phyloP scores from a whole-genome alignment of 2,329 filamentous ascomycete species.

The Ophiostoma australiae region DNA sequence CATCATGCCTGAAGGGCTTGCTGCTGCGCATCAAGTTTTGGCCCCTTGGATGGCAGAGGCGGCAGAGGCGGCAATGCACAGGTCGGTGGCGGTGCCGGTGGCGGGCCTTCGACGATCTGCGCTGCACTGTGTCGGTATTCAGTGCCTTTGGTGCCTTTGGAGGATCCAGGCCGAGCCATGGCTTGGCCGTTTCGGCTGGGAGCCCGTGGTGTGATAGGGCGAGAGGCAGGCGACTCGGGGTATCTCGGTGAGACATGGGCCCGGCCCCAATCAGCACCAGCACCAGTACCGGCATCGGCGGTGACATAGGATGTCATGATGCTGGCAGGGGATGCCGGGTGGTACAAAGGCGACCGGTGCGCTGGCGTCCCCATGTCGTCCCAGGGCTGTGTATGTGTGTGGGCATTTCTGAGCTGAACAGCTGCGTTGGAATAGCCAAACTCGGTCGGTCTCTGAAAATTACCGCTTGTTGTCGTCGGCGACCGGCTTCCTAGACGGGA shows the following conservation, averaged over 20 bases:
- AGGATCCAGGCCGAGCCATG: neutral
- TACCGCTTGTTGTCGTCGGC: neutral
- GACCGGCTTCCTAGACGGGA: neutral
- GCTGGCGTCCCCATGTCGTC: neutral
- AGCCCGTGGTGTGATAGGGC: neutral
- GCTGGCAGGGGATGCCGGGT: slow-evolving; percentile 1
- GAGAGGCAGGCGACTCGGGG: neutral
- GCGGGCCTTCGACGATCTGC: slow-evolving; percentile 43
- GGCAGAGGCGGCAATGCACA: slow-evolving; percentile 48
- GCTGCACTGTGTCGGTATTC: neutral
- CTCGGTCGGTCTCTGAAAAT: neutral
- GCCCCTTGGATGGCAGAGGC: neutral
- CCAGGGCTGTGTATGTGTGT: neutral
- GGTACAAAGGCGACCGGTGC: neutral
- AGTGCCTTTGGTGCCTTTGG: neutral
- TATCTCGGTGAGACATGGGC: neutral
- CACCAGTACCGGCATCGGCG: slow-evolving; percentile 50
- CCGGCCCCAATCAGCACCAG: slow-evolving; percentile 24
- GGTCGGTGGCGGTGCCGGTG: slow-evolving; percentile 51
- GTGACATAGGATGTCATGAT: slow-evolving; percentile 32
- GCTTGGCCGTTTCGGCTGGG: neutral
- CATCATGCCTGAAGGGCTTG: neutral
- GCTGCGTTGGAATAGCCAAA: neutral
- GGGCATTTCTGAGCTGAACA: neutral
- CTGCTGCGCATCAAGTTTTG: neutral